Conservation (phyloP, 1,284 basidiomycete species). For the Puccinia sorghi region DNA sequence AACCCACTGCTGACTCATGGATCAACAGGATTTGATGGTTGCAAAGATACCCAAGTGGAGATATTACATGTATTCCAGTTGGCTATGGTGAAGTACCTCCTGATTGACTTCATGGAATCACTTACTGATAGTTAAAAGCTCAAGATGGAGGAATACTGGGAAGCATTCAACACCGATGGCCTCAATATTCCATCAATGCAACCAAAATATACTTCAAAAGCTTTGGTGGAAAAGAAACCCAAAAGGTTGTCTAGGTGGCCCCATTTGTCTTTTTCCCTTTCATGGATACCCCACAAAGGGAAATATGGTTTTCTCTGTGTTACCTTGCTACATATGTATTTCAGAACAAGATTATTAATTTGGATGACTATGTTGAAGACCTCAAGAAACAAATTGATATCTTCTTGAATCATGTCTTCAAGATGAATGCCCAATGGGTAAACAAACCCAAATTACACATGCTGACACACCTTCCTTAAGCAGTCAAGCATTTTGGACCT, state of each 20-base stretch:
- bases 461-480: conserved; percentile 53
- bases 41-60: not conserved
- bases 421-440: conserved; percentile 58
- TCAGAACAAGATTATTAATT: conserved; percentile 58
- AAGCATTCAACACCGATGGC: conserved; percentile 20
- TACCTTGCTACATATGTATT: conserved; percentile 59
- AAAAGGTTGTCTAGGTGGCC: conserved; percentile 59
- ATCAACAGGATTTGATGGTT: conserved; percentile 8
- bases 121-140: not conserved
- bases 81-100: too few relatives aligned
- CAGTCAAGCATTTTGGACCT: conserved; percentile 44
- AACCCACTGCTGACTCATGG: too few relatives aligned
- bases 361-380: conserved; percentile 41
- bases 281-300: conserved; percentile 51
- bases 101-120: not conserved
- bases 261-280: conserved; percentile 59
- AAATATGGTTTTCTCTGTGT: conserved; percentile 57
- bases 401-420: conserved; percentile 56
- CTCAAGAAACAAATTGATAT: conserved; percentile 54
- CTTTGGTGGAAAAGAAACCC: conserved; percentile 59
- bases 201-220: conserved; percentile 58
- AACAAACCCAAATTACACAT: conserved; percentile 61
- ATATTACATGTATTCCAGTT: not conserved
- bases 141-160: not conserved
- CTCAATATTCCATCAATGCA: conserved; percentile 57